Percentiles rank a stretch among this genome's conserved stretches.
phyloP scores from a whole-genome alignment of 176 grass and related monocot genomes.

The Aegilops bicornis region DNA sequence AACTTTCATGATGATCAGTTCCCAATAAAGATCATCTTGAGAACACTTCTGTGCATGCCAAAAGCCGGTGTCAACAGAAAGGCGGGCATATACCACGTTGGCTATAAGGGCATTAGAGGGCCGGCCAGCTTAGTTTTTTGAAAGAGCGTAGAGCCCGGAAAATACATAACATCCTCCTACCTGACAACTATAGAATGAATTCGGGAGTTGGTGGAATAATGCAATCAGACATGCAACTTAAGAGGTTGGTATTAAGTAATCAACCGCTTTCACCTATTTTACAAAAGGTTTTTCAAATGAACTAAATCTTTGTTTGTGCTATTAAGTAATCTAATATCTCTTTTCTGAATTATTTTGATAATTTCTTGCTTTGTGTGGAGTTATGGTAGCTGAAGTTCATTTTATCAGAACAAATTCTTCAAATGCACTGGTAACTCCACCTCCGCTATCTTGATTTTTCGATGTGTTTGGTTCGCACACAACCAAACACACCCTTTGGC shows the following conservation, averaged over 20 bases:
- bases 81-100: not conserved
- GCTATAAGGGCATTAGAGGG: not conserved
- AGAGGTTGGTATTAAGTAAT: not conserved
- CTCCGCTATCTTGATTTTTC: not conserved
- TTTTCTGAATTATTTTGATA: not conserved
- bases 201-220: conserved; percentile 13
- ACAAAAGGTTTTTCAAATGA: too few relatives aligned
- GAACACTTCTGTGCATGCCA: too few relatives aligned
- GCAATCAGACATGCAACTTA: not conserved
- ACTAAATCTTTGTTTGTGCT: not conserved
- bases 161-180: not conserved
- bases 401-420: not conserved
- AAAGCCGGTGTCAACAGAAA: too few relatives aligned
- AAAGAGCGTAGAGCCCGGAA: not conserved
- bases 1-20: too few relatives aligned
- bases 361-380: not conserved
- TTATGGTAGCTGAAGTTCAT: not conserved
- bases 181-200: not conserved
- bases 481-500: not conserved
- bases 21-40: too few relatives aligned
- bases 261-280: not conserved
- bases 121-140: not conserved
- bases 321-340: not conserved
- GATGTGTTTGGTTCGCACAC: not conserved
- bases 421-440: conserved; percentile 1